phyloP scores from a whole-genome alignment of 768 basidiomycete species.

The Leccinum subgranulosum region DNA sequence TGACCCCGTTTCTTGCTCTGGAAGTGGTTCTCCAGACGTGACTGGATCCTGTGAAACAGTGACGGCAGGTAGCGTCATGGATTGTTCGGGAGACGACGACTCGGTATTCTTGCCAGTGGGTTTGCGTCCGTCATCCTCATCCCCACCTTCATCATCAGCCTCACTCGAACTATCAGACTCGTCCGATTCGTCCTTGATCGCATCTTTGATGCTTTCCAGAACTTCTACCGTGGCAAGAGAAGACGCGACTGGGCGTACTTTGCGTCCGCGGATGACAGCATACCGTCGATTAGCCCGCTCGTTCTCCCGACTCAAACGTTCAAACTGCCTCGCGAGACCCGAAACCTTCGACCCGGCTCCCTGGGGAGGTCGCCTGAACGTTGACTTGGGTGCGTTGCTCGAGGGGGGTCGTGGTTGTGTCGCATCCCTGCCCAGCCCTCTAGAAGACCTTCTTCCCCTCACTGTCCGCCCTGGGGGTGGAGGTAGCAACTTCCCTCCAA shows the following conservation, averaged over 20 bases:
- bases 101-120: constrained; percentile 24
- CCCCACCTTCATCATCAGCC: constrained; percentile 67
- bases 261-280: constrained; percentile 80
- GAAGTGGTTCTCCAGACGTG: neutral
- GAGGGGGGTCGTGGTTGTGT: constrained; percentile 41
- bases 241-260: constrained; percentile 86
- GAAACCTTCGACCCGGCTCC: constrained; percentile 70
- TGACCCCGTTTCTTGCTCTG: constrained; percentile 30
- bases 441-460: constrained; percentile 36
- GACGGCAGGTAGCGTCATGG: constrained; percentile 26
- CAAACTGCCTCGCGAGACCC: constrained; percentile 88
- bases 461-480: constrained; percentile 32
- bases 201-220: constrained; percentile 86
- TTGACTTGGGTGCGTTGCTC: constrained; percentile 40
- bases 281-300: constrained; percentile 78
- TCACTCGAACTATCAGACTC: constrained; percentile 63
- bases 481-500: constrained; percentile 24
- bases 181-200: constrained; percentile 83
- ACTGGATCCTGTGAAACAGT: constrained; percentile 8
- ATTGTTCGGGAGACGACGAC: constrained; percentile 34
- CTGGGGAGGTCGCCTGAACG: constrained; percentile 51
- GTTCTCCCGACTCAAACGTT: constrained; percentile 72
- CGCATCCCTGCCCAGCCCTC: constrained; percentile 36
- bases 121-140: constrained; percentile 46
- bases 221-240: constrained; percentile 87